Base-by-base conservation (phyloP, 148 eudicot genomes). In the Chenopodium suecicum region DNA sequence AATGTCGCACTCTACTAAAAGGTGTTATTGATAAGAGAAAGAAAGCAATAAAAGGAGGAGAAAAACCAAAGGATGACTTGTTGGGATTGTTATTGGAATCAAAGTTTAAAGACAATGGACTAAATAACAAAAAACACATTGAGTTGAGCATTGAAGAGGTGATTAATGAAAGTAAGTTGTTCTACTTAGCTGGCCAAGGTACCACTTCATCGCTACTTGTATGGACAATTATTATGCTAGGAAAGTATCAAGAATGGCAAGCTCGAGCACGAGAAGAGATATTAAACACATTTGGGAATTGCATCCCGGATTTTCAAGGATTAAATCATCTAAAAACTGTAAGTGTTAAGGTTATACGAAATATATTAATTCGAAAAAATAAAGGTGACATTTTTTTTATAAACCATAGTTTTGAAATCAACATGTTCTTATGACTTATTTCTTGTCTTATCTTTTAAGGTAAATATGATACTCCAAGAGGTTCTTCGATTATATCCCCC, bases 131-230 rank as follows among this genome's bases (percentile, higher is more conserved):
- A 17, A 1, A 58, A 7, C 4, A 19, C 12, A 60, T 12, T 29
- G 65, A 78, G 34, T 34, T 86, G 68, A 84, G 58, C 19, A 62
- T 82, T 25, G 56, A 84, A 50, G 87, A 88, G 20, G 76, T 88
- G n/a, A 68, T 86, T 14, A 72, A 80, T 17, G 90, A 88, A 48
- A 86, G 90, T 66, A 88, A 88, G 56, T 7, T 84, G 4, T 88
- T 88, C 75, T 86, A 88, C 81, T 10, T 86, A 67, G 90, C 87
- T 0, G 90, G 90, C 0, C 85, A 84, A 68, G 90, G 82, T 16
- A 82, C 90, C 23, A 86, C 88, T 7, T 76, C 90, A n/a, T 9
- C 70, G 4, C 69, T 88, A 70, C 86, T 88, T 44, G 81, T 34
- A 9, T 88, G 90, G 90, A 88, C 88, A 12, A 48, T 86, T 29